Evolutionary conservation across 2,329 filamentous ascomycete species (phyloP), one percentile per base, ranked within the genome.

Genomic region (Fusarium fracticaudum): DNA sequence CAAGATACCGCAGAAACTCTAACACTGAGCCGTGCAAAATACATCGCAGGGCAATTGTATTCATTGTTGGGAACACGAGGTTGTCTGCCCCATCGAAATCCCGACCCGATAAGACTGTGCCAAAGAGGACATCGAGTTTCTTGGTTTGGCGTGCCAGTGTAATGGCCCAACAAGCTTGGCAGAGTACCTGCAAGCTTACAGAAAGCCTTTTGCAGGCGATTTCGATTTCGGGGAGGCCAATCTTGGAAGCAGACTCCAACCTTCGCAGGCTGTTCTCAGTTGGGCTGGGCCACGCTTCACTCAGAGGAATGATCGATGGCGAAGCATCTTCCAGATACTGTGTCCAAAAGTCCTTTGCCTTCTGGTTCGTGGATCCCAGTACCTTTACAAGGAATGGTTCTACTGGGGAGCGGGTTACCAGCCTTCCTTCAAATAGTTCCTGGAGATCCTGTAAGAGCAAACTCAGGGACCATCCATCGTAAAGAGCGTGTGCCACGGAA

Each of bases 31-130:
- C 94, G 76, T 96, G 93, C 6, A 98, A 80, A 6, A 95, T 86
- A 4, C 88, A 88, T 17, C 95, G 88, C 13, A 97, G 86, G 0
- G 92, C 89, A 0, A 98, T 91, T 0, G 95, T 98, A 78, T 97
- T 98, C 93, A 98, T 98, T 0, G 93, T 94, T 0, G 95, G 96
- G 77, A 98, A 98, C 79, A 95, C 86, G 18, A 96, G 82, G 33
- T 89, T 81, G 48, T 93, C 89, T 1, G 90, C 88, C 22, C 89
- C 87, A 51, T 93, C 91, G 15, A 90, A 91, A 64, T 96, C 94
- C n/a, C 96, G 89, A 22, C 96, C 95, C 0, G 94, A 95, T 18
- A 98, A 85, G 3, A 98, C 92, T 1, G 94, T 89, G 2, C 96
- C 96, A 78, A 96, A 98, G 0, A 91, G 87, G 8, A 97, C 88